phyloP scores from a whole-genome alignment of 2,329 filamentous ascomycete species.

The Monosporascus sp. region DNA sequence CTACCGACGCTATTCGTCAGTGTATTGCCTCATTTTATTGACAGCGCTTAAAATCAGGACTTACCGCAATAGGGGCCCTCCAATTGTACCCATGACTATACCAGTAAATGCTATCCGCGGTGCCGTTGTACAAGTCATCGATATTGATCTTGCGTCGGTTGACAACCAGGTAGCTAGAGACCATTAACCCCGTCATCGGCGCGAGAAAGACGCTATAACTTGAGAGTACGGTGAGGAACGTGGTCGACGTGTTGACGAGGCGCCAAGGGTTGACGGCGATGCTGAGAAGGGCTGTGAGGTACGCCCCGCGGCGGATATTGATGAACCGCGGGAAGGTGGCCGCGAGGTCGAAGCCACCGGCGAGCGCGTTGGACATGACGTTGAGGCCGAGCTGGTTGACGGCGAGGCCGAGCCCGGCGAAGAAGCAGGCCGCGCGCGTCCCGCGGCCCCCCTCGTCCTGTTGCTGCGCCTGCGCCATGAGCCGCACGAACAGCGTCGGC shows the following conservation, averaged over 20 bases:
- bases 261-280: slow-evolving; percentile 11
- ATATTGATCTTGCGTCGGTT: slow-evolving; percentile 13
- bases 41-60: no score
- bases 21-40: no score
- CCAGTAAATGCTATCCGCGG: slow-evolving; percentile 17
- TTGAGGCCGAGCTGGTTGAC: slow-evolving; percentile 10
- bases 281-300: slow-evolving; percentile 12
- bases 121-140: slow-evolving; percentile 11
- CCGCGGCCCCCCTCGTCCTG: slow-evolving; percentile 6
- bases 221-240: slow-evolving; percentile 15
- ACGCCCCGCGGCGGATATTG: slow-evolving; percentile 7
- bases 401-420: slow-evolving; percentile 10
- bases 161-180: slow-evolving; percentile 15
- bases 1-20: no score
- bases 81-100: slow-evolving; percentile 11
- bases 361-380: slow-evolving; percentile 13
- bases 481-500: slow-evolving; percentile 7
- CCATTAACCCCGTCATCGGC: slow-evolving; percentile 12
- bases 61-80: slow-evolving; percentile 9
- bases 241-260: slow-evolving; percentile 11
- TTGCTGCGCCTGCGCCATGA: slow-evolving; percentile 2
- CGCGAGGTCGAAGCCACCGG: slow-evolving; percentile 14
- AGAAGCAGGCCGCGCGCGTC: slow-evolving; percentile 7
- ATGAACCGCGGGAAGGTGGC: slow-evolving; percentile 10
- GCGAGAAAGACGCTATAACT: slow-evolving; percentile 17